Base-by-base conservation (phyloP, 169 alveolate genomes). In the Plasmodium chabaudi region DNA sequence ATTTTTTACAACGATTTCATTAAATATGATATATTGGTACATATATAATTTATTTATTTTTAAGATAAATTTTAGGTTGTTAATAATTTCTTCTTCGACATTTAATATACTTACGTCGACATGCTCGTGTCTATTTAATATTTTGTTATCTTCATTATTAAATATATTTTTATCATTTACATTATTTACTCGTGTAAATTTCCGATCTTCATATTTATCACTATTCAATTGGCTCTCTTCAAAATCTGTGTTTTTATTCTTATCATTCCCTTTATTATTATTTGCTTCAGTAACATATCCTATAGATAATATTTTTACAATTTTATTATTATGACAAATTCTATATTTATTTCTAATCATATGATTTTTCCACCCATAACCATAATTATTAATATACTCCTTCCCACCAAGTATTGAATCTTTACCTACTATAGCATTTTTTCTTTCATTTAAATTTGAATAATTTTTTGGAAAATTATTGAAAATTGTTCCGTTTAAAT, bases 21-120 rank as follows among this genome's bases (percentile, higher is more conserved):
- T 77, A 49, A 39, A 77, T 21, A 77, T 51, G n/a, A 77, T 77
- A 59, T 64, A 77, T 10, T 77, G 88, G 64, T 77, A 77, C 88
- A 77, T 77, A 69, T 63, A 77, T 9, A 77, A 53, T 23, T 77
- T 77, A n/a, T 64, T 75, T 77, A 77, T 77, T 49, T 77, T 77
- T 27, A 77, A 69, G 25, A 77, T 77, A 53, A 49, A 39, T 57
- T 63, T 77, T 49, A 77, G 34, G 59, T 77, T 77, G 47, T 77
- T 77, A 27, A 77, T 57, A 47, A 77, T 77, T 63, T 77, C 88
- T 15, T 77, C 88, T 46, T 77, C 88, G 6, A 77, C 42, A 42
- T 63, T 63, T 77, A 77, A n/a, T 56, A 65, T 47, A 57, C 34
- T 77, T 44, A 77, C 39, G 23, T 63, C 88, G 55, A 77, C 21